A percentile compares a stretch with the other conserved stretches of the same genome.
phyloP scores from a whole-genome alignment of 1,284 basidiomycete species.

The Cutaneotrichosporon mucoides region DNA sequence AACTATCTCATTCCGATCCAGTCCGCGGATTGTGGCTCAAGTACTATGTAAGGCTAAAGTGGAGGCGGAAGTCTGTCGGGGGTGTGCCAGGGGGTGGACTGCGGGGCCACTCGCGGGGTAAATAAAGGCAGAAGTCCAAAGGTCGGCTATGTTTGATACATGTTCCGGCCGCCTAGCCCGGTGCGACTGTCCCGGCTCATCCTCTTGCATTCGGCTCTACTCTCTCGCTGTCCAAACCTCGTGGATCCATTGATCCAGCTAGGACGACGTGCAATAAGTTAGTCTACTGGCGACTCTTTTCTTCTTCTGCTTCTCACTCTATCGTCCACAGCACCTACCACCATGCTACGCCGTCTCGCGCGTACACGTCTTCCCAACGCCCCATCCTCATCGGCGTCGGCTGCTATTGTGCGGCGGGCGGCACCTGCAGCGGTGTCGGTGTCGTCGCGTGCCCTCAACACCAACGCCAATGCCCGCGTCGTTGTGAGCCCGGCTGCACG shows the following conservation, averaged over 20 bases:
- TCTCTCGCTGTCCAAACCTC: too few species aligned
- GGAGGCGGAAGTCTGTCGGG: too few species aligned
- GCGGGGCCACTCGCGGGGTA: background rate
- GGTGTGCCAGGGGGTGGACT: too few species aligned
- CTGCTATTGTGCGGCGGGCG: background rate
- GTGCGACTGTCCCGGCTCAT: slow-evolving; percentile 6
- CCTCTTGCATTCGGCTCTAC: slow-evolving; percentile 10
- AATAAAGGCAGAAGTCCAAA: background rate
- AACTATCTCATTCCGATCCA: background rate
- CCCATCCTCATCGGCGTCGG: background rate
- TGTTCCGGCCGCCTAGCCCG: background rate
- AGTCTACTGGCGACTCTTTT: too few species aligned
- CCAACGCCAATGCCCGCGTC: background rate
- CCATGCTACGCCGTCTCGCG: slow-evolving; percentile 6
- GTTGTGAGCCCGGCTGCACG: background rate
- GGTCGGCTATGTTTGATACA: background rate
- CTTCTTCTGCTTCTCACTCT: slow-evolving; percentile 7
- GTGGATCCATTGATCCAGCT: too few species aligned
- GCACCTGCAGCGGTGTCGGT: background rate
- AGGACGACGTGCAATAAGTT: too few species aligned
- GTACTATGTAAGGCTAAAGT: too few species aligned
- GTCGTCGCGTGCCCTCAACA: slow-evolving; percentile 5
- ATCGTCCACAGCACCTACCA: background rate
- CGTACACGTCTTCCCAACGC: slow-evolving; percentile 6
- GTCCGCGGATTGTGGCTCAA: too few species aligned